Percentiles rank a stretch among this genome's conserved stretches.
These are phyloP conservation scores for Cutaneotrichosporon sp. DNA, from an alignment of 1,284 basidiomycete genomes.

Conservation along the genomic window DNA sequence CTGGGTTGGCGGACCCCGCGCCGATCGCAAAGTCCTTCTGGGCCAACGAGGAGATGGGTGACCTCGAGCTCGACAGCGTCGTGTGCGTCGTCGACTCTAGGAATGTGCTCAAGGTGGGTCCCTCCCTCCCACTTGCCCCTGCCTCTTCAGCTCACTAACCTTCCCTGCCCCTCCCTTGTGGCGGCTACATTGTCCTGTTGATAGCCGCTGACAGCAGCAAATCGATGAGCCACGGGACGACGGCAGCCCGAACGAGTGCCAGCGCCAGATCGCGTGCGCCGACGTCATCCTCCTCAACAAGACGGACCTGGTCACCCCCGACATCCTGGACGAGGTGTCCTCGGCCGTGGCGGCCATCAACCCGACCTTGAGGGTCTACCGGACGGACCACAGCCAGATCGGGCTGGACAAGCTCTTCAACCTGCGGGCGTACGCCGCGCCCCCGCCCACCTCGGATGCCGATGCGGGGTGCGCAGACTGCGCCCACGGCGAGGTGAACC, in stretches of 20 bases:
- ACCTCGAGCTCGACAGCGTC: slow-evolving; percentile 79
- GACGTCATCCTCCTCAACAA: slow-evolving; percentile 92
- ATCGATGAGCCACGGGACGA: slow-evolving; percentile 70
- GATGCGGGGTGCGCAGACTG: background rate
- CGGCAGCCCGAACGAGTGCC: slow-evolving; percentile 68
- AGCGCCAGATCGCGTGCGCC: slow-evolving; percentile 84
- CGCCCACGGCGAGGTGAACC: slow-evolving; percentile 51
- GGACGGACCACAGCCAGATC: slow-evolving; percentile 68
- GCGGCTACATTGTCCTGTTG: too few relatives aligned
- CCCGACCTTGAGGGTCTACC: slow-evolving; percentile 70
- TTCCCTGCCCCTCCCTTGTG: too few relatives aligned
- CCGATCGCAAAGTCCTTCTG: slow-evolving; percentile 87
- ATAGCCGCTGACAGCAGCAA: slow-evolving; percentile 66
- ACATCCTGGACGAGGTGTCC: slow-evolving; percentile 57
- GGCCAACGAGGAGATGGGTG: slow-evolving; percentile 85
- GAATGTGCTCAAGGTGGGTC: slow-evolving; percentile 71
- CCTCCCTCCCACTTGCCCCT: too few relatives aligned
- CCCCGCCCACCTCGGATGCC: background rate
- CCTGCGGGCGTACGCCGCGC: slow-evolving; percentile 67
- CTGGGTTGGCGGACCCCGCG: slow-evolving; percentile 79
- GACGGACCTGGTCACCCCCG: slow-evolving; percentile 65
- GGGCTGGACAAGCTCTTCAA: slow-evolving; percentile 72
- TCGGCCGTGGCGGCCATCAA: slow-evolving; percentile 66
- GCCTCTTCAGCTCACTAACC: too few relatives aligned
- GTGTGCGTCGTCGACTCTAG: slow-evolving; percentile 87